A percentile compares a stretch with the other conserved stretches of the same genome.
These are phyloP conservation scores for Ceratocystis harringtonii DNA, from an alignment of 2,329 filamentous ascomycete genomes.

Conservation along the genomic window DNA sequence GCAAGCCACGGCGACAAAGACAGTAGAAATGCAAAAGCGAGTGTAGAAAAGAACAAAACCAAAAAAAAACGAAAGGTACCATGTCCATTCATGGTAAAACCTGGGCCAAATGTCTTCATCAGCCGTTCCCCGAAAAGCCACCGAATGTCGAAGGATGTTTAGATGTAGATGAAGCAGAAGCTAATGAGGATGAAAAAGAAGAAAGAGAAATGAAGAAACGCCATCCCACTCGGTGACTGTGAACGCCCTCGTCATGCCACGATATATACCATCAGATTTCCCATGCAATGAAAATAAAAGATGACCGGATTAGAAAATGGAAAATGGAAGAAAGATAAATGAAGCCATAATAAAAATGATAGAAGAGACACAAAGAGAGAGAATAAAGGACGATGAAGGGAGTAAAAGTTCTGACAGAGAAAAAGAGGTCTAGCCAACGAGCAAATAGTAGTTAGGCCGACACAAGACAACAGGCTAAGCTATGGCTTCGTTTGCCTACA, in stretches of 20 bases:
- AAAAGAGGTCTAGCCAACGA: neutral
- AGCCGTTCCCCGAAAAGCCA: slow-evolving; percentile 4
- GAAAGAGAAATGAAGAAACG: neutral
- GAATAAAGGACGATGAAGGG: neutral
- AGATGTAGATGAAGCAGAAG: neutral
- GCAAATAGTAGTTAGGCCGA: neutral
- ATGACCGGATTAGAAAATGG: neutral
- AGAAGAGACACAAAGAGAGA: neutral
- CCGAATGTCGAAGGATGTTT: slow-evolving; percentile 6
- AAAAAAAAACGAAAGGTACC: slow-evolving; percentile 11
- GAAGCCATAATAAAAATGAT: neutral
- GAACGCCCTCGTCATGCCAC: slow-evolving; percentile 12
- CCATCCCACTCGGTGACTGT: slow-evolving; percentile 5
- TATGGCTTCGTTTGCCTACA: neutral
- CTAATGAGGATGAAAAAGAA: neutral
- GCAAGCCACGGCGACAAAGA: neutral
- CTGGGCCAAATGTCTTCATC: slow-evolving; percentile 13
- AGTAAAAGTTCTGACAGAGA: neutral
- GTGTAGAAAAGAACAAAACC: neutral
- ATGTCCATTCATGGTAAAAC: slow-evolving; percentile 15
- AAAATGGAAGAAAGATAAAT: neutral
- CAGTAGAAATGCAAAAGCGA: neutral
- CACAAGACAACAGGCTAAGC: neutral
- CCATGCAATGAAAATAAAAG: slow-evolving; percentile 1
- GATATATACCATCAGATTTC: slow-evolving; percentile 8